Base-by-base conservation (phyloP, 2,329 filamentous ascomycete species). In the Hortaea werneckii region DNA sequence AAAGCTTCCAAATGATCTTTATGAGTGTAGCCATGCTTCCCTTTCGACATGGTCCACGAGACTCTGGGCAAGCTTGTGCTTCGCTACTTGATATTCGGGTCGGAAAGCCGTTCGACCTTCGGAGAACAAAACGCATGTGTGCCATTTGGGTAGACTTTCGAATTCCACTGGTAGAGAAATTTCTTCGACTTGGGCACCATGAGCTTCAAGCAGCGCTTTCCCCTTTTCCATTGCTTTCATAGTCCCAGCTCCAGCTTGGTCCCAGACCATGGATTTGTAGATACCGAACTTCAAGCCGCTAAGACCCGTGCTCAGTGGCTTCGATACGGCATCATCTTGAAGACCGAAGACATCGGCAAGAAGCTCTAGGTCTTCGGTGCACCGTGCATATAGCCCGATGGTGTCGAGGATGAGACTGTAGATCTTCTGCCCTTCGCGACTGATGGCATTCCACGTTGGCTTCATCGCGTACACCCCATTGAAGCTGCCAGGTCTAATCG, bases 391-490 rank as follows among this genome's bases (percentile, higher is more conserved):
- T 9, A 82, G 64, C 1, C 82, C 81, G 0, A 82, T 54, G 0
- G 81, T 85, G 54, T 85, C 82, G 5, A 79, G 67, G 1, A 71
- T 77, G 1, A 77, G 62, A 0, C 77, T 76, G 53, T 76, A 80
- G 1, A 78, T 65, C 58, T 76, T 79, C 39, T 75, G 68, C 0
- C 81, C 80, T 55, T 84, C 80, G 0, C 78, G 68, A 0, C 74
- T 78, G 30, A 85, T 73, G 0, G 77, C 64, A 45, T 75, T 76
- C 78, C 78, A 83, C 0, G 80, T 85, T 1, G 81, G 80, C 57
- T 84, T 85, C 45, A 83, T 66, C 0, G 71, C 79, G 46, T 79
- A 85, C 4, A 80, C 68, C 5, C 80, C 80, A 49, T 78, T 82
- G 63, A 76, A 85, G 0, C 78, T 78, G 0, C 69, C 81, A 0